Evolutionary conservation across 176 grass and related monocot species (phyloP).

Genomic region (Triticum dicoccoides): DNA sequence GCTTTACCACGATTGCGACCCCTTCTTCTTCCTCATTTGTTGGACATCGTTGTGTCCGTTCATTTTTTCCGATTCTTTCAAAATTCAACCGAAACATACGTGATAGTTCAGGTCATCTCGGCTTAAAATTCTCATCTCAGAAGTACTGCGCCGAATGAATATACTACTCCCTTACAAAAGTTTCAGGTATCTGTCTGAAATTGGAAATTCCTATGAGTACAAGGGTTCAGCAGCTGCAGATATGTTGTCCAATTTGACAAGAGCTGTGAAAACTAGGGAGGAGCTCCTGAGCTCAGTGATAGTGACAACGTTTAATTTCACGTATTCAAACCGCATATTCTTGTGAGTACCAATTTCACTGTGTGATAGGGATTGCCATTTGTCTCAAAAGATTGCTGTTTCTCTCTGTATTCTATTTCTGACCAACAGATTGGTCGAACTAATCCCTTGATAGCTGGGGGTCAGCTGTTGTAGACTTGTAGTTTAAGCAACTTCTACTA

Average conservation of each 20-base stretch:
- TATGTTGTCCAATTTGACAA: background rate
- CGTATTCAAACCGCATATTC: background rate
- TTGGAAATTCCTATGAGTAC: background rate
- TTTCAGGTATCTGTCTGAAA: background rate
- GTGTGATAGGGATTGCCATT: background rate
- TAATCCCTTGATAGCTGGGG: background rate
- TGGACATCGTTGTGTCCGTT: background rate
- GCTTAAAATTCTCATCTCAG: background rate
- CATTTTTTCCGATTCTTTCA: background rate
- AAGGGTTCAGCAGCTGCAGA: background rate
- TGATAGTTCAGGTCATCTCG: background rate
- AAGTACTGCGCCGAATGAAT: background rate
- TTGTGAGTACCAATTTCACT: background rate
- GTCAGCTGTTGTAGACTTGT: background rate
- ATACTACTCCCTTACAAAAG: background rate
- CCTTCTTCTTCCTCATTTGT: background rate
- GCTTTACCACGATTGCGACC: background rate
- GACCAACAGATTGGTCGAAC: background rate
- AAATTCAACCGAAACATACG: background rate
- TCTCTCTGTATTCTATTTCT: background rate
- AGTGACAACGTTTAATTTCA: background rate
- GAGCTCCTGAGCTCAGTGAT: background rate
- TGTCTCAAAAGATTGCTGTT: background rate
- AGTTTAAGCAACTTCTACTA: background rate
- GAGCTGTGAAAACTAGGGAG: background rate